Evolutionary conservation across 371 early-diverging fungal genomes (phyloP), one percentile per base, ranked within the genome.

Genomic region (Actinomortierella wolfii): DNA sequence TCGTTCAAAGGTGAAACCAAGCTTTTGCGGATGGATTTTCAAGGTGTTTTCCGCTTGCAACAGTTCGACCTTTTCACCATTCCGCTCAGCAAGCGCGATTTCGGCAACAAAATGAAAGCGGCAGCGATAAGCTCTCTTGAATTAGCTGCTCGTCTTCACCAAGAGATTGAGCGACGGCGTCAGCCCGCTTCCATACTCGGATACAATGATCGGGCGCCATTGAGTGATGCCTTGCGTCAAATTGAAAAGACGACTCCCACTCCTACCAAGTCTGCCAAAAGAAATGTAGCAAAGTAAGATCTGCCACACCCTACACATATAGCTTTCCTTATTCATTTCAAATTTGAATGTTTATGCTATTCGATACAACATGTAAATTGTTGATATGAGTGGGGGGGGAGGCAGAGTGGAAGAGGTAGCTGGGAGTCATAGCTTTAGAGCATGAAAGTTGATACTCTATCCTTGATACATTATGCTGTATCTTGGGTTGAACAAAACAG

Each of bases 1-100:
- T 62, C 63, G 17, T 62, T 62, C 63, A 56, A 62, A 45, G 47
- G 52, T 21, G 59, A 62, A 29, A 51, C 52, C 21, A 62, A 56
- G 34, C 24, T 62, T 21, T 39, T 56, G 17, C 52, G 63, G 15
- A 24, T 62, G 24, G 63, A 62, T 49, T 62, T 43, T 40, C 56
- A 45, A 11, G 63, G 62, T 0, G 56, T 29, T 2, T 62, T 56
- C 46, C 51, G 56, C 2, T 2, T 51, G 23, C 44, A 51, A 7
- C 51, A 62, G 25, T 62, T 62, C n/a, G 63, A 56, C 15, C 6
- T 51, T 4, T 51, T 62, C 13, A 21, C 48, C 48, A 56, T 62
- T 24, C 56, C 63, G 6, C n/a, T 62, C 13, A n/a, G 40, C 4
- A 56, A 62, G 51, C 14, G 15, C 15, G 63, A 51, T n/a, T 62